Conservation (phyloP, 306 rosid species). For the Dicorynia guianensis region DNA sequence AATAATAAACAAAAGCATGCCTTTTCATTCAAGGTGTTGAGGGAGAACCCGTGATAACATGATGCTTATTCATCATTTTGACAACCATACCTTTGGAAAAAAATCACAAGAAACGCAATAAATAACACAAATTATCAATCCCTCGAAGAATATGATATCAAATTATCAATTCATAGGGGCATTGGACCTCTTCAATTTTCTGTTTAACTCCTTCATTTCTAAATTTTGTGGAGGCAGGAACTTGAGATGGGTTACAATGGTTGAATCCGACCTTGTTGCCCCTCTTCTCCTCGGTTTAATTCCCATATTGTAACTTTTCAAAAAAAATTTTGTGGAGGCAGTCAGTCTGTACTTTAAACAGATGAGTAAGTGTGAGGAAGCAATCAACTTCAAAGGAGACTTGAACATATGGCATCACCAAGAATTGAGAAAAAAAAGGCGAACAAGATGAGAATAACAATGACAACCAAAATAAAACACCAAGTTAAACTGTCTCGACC, state of each 20-base stretch:
- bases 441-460: not conserved
- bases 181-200: constrained; percentile 1
- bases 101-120: not conserved
- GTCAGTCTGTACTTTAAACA: not conserved
- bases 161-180: constrained; percentile 7
- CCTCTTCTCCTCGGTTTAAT: too few relatives aligned
- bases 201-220: not conserved
- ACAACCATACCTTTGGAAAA: not conserved
- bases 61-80: not conserved
- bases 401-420: not conserved
- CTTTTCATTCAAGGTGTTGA: not conserved
- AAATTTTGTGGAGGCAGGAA: too few relatives aligned
- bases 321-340: too few relatives aligned
- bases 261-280: too few relatives aligned
- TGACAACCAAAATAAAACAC: not conserved
- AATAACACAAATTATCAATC: not conserved
- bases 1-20: not conserved
- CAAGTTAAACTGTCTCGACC: not conserved
- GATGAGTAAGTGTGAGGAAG: not conserved
- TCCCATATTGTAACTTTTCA: too few relatives aligned
- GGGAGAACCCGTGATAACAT: not conserved
- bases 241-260: too few relatives aligned
- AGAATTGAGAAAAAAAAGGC: not conserved
- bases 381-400: constrained; percentile 10
- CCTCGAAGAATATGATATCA: not conserved